Evolutionary conservation across 2,329 filamentous ascomycete genomes (phyloP), one percentile per base, ranked within the genome.

Genomic region (Talaromyces sp.): DNA sequence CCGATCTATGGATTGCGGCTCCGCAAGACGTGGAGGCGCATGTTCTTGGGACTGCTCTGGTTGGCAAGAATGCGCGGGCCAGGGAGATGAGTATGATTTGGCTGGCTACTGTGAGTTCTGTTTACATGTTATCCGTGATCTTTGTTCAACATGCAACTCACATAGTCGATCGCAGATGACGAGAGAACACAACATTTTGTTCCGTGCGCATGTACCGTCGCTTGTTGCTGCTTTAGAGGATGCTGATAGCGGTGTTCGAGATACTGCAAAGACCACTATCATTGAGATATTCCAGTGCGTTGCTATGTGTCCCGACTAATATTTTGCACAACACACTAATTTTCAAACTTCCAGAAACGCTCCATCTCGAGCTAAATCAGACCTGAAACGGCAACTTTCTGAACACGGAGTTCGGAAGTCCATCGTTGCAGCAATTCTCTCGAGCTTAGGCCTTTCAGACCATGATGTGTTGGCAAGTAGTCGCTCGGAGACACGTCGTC

Each of bases 201-300:
- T 97, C 75, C 88, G 90, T 62, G 79, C 78, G 67, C 96, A 95
- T 70, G 91, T 96, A 1, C 88, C 89, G 2, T 81, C 83, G 10
- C 80, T 97, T 40, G 93, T 97, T 77, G 87, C 90, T 56, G 83
- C 94, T 64, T 81, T 97, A 41, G 93, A 97, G 74, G 92, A 97
- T 72, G 89, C 91, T 9, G 93, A 96, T 71, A 88, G 89, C 52
- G 87, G 85, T 73, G 91, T 97, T 63, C 85, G 93, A 70, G 91
- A 96, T 67, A 83, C 84, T 37, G 91, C 92, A 61, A 96, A 94
- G 76, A 79, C 79, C 57, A 88, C 89, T 1, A 86, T 97, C 51
- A 89, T 97, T 60, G 89, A 94, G 63, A 81, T 97, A 33, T 97
- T 97, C 75, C 84, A 81, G 88, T 91, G 76, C 60, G 79, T 66